phyloP scores from a whole-genome alignment of 768 basidiomycete species.

The Termitomyces sp. region DNA sequence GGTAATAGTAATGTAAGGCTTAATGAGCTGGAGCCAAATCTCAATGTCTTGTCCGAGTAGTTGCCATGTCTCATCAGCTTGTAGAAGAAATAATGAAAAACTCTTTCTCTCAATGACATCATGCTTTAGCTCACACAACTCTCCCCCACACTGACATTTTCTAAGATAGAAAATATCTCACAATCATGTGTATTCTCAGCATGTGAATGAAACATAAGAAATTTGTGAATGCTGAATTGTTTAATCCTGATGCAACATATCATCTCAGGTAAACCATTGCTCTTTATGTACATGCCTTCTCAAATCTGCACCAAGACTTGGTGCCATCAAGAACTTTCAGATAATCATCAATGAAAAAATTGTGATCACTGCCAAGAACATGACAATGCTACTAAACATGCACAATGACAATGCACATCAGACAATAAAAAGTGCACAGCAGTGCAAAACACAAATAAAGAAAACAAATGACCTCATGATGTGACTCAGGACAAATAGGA shows the following conservation, averaged over 20 bases:
- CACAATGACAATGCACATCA: not conserved
- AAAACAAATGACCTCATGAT: not conserved
- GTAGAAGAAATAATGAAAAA: not conserved
- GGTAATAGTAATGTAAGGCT: not conserved
- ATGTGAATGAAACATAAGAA: not conserved
- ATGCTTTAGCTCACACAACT: not conserved
- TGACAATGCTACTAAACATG: not conserved
- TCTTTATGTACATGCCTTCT: not conserved
- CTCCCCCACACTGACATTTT: not conserved
- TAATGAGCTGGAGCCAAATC: not conserved
- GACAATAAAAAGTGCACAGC: constrained; percentile 6
- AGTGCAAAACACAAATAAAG: not conserved
- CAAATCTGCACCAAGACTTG: not conserved
- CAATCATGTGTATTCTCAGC: not conserved
- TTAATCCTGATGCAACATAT: not conserved
- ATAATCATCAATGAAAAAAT: not conserved
- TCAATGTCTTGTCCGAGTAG: not conserved
- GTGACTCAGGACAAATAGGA: not conserved
- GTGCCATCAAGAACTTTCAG: not conserved
- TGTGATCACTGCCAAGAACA: not conserved
- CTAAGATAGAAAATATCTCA: not conserved
- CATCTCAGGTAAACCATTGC: not conserved
- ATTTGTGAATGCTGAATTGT: no score
- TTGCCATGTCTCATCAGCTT: not conserved
- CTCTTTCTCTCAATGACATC: not conserved